phyloP scores from a whole-genome alignment of 2,329 filamentous ascomycete species.

The Raffaelea deltoideospora region DNA sequence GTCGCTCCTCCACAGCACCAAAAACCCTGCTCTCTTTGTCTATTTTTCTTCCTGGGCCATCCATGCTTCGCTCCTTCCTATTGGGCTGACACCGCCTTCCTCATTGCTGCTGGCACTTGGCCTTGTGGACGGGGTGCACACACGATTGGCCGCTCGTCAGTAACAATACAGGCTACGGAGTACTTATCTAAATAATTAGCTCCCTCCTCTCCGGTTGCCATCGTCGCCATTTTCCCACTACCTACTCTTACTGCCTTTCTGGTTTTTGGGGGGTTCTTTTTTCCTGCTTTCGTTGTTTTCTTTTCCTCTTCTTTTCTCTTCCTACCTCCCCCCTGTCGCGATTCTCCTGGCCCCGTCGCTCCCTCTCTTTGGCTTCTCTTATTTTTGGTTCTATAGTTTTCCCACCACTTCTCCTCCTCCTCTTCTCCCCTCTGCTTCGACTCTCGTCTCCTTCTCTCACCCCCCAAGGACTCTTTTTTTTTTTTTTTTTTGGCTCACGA shows the following conservation, averaged over 20 bases:
- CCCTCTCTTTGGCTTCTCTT: neutral
- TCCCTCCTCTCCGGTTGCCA: neutral
- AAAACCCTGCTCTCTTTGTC: neutral
- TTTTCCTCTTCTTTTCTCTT: neutral
- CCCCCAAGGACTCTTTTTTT: too few relatives aligned
- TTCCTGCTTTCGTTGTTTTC: conserved; percentile 3
- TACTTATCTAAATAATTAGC: too few relatives aligned
- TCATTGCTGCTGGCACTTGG: too few relatives aligned
- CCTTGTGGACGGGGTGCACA: conserved; percentile 4
- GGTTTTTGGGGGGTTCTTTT: conserved; percentile 1
- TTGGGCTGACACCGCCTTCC: conserved; percentile 3
- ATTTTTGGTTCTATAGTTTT: too few relatives aligned
- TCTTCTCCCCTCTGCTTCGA: neutral
- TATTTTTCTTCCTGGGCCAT: too few relatives aligned
- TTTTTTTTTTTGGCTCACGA: too few relatives aligned
- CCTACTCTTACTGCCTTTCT: neutral
- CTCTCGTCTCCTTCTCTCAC: conserved; percentile 1
- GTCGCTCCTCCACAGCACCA: neutral
- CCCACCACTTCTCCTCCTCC: neutral
- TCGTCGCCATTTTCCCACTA: neutral
- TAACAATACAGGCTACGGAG: too few relatives aligned
- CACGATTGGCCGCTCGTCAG: neutral
- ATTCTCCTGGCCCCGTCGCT: neutral
- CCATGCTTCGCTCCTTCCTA: conserved; percentile 6
- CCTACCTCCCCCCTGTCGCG: neutral